These are phyloP conservation scores for Citrus sp. DNA, from an alignment of 345 rosid genomes.

Conservation along the genomic window DNA sequence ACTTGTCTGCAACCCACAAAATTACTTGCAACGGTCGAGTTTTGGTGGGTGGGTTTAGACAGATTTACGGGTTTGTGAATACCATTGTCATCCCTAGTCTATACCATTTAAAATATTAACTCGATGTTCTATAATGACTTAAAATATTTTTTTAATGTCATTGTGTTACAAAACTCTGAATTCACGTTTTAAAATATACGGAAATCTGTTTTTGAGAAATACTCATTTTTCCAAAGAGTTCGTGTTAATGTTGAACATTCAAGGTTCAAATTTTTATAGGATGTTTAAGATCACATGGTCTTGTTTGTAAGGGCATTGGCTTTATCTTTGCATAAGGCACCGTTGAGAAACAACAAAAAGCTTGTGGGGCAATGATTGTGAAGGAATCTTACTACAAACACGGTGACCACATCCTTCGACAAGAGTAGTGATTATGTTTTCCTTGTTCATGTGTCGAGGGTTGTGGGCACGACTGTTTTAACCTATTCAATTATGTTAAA, in stretches of 20 bases:
- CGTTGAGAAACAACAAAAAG: not conserved
- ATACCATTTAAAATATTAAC: too few relatives aligned
- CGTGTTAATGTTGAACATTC: not conserved
- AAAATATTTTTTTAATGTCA: too few relatives aligned
- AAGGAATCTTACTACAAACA: not conserved
- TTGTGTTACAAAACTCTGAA: too few relatives aligned
- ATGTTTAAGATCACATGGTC: not conserved
- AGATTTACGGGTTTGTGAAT: too few relatives aligned
- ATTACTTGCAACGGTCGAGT: too few relatives aligned
- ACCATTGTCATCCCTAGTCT: too few relatives aligned
- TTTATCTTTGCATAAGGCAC: not conserved
- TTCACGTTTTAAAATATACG: too few relatives aligned
- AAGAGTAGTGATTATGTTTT: not conserved
- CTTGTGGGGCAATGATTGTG: not conserved
- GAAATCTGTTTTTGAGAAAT: too few relatives aligned
- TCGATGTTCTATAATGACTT: too few relatives aligned
- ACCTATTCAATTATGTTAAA: not conserved
- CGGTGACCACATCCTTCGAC: not conserved
- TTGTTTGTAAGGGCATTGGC: too few relatives aligned
- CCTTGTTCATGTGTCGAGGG: not conserved
- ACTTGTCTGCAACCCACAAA: fast-evolving
- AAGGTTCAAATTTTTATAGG: not conserved
- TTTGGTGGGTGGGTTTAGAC: too few relatives aligned
- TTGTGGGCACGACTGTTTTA: not conserved
- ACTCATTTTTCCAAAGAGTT: not conserved